Base-by-base conservation (phyloP, 2,329 filamentous ascomycete genomes). In the Aaosphaeria pasadenensis region DNA sequence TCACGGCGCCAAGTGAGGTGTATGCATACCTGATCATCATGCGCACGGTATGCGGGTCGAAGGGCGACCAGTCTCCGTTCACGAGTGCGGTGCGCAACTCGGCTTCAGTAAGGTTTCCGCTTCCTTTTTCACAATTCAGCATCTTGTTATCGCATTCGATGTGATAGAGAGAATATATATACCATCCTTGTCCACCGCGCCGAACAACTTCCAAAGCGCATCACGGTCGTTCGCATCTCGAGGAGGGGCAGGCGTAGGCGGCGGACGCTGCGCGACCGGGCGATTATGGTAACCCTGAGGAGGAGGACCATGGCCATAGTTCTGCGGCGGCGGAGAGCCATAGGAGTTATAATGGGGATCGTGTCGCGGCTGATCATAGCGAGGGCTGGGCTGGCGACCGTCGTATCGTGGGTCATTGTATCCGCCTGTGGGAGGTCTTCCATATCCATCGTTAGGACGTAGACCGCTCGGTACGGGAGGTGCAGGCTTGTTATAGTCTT, bases 21-120 rank as follows among this genome's bases (percentile, higher is more conserved):
- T 28, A 13, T 17, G 41, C 41, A 11, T 55, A 69, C 66, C 64
- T 88, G 58, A 99, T 96, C 91, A 99, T 96, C 89, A 97, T 96
- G 64, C 87, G 87, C 56, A 97, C 91, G 1, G 94, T 99, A 61
- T 96, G 88, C 4, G 85, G 81, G 71, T 99, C 91, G 70, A 99
- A 99, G 4, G 90, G 83, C 1, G 89, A 89, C 83, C 89, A 96
- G 77, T 99, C 94, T 47, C 91, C 92, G 67, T 99, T 99, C 50
- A 97, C 91, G 5, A 99, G 84, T 17, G 94, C 94, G 1, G 88
- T 86, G 7, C 89, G 87, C 39, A 99, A 85, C 71, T 97, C 92
- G 44, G 80, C 79, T 72, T 96, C 91, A 2, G 88, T 91, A 42
- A 99, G 81, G 55, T 91, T 84, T 17, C 92, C 91, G 44, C 82